Evolutionary conservation across 208 protist genomes (phyloP).

Genomic region (Crithidia bombi): DNA sequence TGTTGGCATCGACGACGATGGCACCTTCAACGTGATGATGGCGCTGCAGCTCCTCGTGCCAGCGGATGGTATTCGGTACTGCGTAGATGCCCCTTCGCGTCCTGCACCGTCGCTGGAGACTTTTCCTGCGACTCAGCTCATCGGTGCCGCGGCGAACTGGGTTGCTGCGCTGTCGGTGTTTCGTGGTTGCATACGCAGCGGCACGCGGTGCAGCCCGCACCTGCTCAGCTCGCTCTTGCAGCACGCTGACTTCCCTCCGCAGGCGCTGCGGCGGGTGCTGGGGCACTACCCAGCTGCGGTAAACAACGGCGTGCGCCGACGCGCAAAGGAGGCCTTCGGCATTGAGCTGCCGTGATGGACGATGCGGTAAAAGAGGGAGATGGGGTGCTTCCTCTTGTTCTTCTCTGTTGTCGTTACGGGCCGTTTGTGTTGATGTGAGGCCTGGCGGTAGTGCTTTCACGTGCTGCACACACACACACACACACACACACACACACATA

Average conservation of each 20-base stretch:
- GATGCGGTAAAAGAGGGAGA: no score
- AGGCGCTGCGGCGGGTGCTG: slow-evolving; percentile 42
- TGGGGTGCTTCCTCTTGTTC: not conserved
- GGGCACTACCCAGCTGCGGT: slow-evolving; percentile 41
- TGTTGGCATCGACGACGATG: no score
- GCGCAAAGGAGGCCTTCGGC: slow-evolving; percentile 32
- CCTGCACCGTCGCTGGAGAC: slow-evolving; percentile 31
- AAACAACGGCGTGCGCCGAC: slow-evolving; percentile 60
- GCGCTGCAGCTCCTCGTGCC: slow-evolving; percentile 30
- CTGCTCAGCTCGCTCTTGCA: slow-evolving; percentile 67
- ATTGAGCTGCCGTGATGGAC: slow-evolving; percentile 4
- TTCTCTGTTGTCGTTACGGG: no score
- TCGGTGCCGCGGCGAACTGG: slow-evolving; percentile 31
- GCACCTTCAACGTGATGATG: not conserved
- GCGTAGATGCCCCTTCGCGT: not conserved
- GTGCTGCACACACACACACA: no score
- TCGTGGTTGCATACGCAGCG: slow-evolving; percentile 47
- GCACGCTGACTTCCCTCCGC: slow-evolving; percentile 23
- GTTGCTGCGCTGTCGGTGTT: slow-evolving; percentile 49
- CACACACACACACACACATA: no score
- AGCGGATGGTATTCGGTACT: slow-evolving; percentile 13
- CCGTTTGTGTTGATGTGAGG: no score
- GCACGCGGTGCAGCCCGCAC: slow-evolving; percentile 64
- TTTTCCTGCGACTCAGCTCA: slow-evolving; percentile 27
- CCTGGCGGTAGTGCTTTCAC: no score